Conservation (phyloP, 495 filamentous ascomycete genomes). For the Podospora conica region DNA sequence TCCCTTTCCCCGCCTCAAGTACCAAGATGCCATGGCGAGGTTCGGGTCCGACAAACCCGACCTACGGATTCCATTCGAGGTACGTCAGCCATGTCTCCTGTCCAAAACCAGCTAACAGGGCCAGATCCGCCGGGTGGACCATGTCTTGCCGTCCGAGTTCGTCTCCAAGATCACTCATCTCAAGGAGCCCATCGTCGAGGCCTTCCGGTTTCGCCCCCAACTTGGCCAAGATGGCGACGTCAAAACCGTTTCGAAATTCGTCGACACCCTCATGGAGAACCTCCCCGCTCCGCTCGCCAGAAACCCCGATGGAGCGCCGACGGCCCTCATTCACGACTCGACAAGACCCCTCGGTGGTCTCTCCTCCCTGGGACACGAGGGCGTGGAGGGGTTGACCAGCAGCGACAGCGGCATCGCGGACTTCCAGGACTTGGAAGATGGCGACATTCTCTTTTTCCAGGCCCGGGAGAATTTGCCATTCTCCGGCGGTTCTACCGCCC, state of each 20-base stretch:
- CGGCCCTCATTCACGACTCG: constrained; percentile 66
- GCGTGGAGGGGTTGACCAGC: constrained; percentile 44
- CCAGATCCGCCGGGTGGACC: constrained; percentile 57
- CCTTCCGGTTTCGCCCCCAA: constrained; percentile 54
- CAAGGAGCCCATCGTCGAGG: constrained; percentile 60
- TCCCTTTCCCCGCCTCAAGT: constrained; percentile 47
- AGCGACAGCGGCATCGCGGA: constrained; percentile 10
- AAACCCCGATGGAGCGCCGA: constrained; percentile 66
- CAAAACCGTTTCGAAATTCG: constrained; percentile 43
- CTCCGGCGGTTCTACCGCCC: constrained; percentile 64
- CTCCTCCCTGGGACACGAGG: constrained; percentile 68
- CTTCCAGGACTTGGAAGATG: constrained; percentile 39
- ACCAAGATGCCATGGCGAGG: constrained; percentile 68
- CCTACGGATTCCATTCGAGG: constrained; percentile 51
- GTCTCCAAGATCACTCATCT: constrained; percentile 63
- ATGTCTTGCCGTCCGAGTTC: constrained; percentile 59
- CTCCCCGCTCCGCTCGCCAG: constrained; percentile 54
- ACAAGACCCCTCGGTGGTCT: constrained; percentile 66
- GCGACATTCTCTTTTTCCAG: constrained; percentile 74
- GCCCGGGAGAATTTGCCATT: constrained; percentile 60
- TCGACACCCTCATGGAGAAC: constrained; percentile 60
- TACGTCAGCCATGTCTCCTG: constrained; percentile 19
- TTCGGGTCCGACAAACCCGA: constrained; percentile 95
- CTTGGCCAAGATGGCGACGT: constrained; percentile 8
- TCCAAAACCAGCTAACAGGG: constrained; percentile 20